Base-by-base conservation (phyloP, 768 basidiomycete genomes). In the Amanita fuliginea region DNA sequence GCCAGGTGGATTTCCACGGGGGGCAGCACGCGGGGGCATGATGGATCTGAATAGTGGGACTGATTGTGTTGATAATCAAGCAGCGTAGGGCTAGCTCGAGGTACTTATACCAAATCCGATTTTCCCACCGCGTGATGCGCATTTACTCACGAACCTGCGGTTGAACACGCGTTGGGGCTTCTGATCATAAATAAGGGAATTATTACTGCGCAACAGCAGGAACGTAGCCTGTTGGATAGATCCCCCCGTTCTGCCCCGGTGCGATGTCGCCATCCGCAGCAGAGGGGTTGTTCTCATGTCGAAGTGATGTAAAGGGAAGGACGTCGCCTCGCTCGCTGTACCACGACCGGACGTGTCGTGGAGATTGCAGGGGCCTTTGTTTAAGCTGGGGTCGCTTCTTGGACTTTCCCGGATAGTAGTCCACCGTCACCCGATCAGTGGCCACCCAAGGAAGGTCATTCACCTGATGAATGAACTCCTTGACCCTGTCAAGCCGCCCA, bases 381-480 rank as follows among this genome's bases (percentile, higher is more conserved):
- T 55, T 56, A 6, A 53, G 56, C 16, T 55, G 53, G 16, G 44
- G 42, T 5, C 52, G 53, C 14, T 57, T 51, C 18, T 40, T 49
- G 11, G 57, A 48, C 24, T 55, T 52, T 6, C 67, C 67, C 0
- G 74, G 74, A 49, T 71, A 61, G 54, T 75, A 75, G 51, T 70
- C 68, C 18, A 63, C 62, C 3, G 73, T 73, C 42, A 72, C 67
- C 33, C 73, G 68, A 3, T 64, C 60, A 0, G 60, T 55, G 0
- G 67, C 61, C 1, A 73, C 55, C 75, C 75, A 76, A 3, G 75
- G 75, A 1, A 77, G 62, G 0, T 55, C 53, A 24, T 71, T 64
- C 11, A 76, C n/a, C 4, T 55, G 56, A 3, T 57, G 46, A 7
- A 70, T 42, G 44, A 75, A 66, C 11, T 63, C 58, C 5, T 62